A percentile compares a stretch with the other conserved stretches of the same genome.
Conservation (phyloP, 2,329 filamentous ascomycete genomes). For the Pestalotiopsis fici region DNA sequence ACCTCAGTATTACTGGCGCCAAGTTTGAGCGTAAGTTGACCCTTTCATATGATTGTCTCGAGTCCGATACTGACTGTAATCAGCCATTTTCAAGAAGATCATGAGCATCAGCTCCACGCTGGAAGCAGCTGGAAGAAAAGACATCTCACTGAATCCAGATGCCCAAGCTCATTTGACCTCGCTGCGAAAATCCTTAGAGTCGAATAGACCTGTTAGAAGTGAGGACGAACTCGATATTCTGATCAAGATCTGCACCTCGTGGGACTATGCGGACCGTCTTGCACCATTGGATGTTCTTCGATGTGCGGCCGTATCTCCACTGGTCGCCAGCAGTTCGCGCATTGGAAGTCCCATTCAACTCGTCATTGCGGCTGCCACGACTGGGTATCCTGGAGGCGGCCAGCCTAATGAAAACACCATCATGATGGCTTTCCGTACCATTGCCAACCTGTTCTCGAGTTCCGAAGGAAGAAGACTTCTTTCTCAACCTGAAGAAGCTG, state of each 20-base stretch:
- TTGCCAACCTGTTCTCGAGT: constrained; percentile 83
- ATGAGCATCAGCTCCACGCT: constrained; percentile 74
- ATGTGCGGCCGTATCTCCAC: constrained; percentile 71
- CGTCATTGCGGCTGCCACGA: constrained; percentile 38
- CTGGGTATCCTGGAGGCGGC: constrained; percentile 53
- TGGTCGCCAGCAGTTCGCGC: constrained; percentile 61
- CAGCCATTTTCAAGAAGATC: constrained; percentile 75
- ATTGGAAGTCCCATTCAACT: constrained; percentile 62
- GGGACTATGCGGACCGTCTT: constrained; percentile 80
- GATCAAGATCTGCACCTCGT: constrained; percentile 72
- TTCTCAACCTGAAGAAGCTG: constrained; percentile 53
- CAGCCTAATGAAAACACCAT: constrained; percentile 73
- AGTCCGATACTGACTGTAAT: constrained; percentile 53
- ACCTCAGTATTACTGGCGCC: constrained; percentile 74
- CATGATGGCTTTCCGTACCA: constrained; percentile 81
- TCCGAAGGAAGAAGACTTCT: constrained; percentile 68
- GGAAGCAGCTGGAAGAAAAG: constrained; percentile 70
- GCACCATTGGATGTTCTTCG: constrained; percentile 86
- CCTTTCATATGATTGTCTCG: background rate
- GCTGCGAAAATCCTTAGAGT: constrained; percentile 66
- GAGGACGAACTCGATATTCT: constrained; percentile 62
- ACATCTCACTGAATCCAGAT: constrained; percentile 70
- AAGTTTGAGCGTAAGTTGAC: constrained; percentile 58
- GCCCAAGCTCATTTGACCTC: constrained; percentile 65
- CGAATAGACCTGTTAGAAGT: constrained; percentile 49